Conservation (phyloP, 768 basidiomycete genomes). For the Crassisporium funariophilum region DNA sequence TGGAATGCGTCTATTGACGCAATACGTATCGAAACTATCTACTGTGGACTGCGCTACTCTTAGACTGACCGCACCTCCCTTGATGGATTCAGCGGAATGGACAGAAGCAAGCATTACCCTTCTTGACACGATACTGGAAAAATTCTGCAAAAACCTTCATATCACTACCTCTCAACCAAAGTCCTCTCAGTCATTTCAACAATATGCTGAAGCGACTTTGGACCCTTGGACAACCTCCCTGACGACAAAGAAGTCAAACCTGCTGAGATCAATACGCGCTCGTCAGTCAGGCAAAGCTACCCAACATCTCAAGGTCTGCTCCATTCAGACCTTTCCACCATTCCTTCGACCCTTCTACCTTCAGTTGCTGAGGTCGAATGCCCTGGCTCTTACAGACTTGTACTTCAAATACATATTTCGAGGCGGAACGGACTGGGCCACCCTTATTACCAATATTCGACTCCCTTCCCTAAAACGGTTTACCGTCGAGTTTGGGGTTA, state of each 20-base stretch:
- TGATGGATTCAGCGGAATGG: constrained; percentile 5
- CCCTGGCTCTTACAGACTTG: constrained; percentile 10
- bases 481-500: constrained; percentile 14
- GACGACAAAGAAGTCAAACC: constrained; percentile 8
- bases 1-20: constrained; percentile 13
- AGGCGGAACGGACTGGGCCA: constrained; percentile 19
- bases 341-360: constrained; percentile 22
- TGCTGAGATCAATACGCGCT: constrained; percentile 13
- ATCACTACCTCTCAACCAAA: constrained; percentile 14
- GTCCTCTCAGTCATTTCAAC: no score
- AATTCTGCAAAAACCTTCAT: constrained; percentile 11
- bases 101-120: constrained; percentile 7
- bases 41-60: constrained; percentile 11
- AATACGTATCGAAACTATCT: constrained; percentile 14
- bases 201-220: constrained; percentile 12
- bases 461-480: constrained; percentile 15
- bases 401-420: constrained; percentile 21
- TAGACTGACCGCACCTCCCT: constrained; percentile 6
- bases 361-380: constrained; percentile 13
- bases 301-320: constrained; percentile 7
- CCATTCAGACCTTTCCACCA: constrained; percentile 19
- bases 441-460: constrained; percentile 12
- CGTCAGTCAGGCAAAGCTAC: constrained; percentile 12
- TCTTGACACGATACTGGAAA: constrained; percentile 11
- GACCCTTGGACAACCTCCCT: constrained; percentile 3